These are phyloP conservation scores for Entrophospora sp. DNA, from an alignment of 192 early-diverging fungal genomes.

Conservation along the genomic window DNA sequence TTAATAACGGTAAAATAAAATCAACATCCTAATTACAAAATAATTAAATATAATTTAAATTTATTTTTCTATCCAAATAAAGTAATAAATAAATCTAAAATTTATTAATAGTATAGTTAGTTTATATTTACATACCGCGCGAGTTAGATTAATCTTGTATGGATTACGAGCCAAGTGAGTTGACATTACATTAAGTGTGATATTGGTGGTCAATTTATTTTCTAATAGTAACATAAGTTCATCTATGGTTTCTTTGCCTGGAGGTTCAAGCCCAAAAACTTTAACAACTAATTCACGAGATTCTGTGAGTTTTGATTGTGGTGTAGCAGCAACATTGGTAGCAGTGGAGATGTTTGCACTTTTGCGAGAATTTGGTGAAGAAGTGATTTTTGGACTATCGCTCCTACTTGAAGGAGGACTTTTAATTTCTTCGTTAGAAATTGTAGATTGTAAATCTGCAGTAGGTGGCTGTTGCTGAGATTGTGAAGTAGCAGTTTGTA, in stretches of 20 bases:
- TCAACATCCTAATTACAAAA: conserved; percentile 54
- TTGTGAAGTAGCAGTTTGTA: not conserved
- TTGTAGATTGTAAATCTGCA: too few species aligned
- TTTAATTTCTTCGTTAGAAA: conserved; percentile 20
- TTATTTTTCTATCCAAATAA: not conserved
- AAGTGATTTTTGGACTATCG: conserved; percentile 31
- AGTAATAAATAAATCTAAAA: not conserved
- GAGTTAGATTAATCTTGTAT: conserved; percentile 46
- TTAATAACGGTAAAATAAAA: conserved; percentile 63
- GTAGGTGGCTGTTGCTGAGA: not conserved
- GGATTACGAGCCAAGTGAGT: conserved; percentile 62
- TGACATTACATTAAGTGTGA: conserved; percentile 52
- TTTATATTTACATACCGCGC: conserved; percentile 41
- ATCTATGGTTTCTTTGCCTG: conserved; percentile 42
- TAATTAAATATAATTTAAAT: not conserved
- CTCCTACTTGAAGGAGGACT: conserved; percentile 25
- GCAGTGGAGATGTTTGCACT: too few species aligned
- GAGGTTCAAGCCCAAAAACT: conserved; percentile 61
- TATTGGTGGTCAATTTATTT: conserved; percentile 47
- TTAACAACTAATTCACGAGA: conserved; percentile 51
- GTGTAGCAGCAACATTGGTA: too few species aligned
- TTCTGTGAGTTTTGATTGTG: conserved; percentile 26
- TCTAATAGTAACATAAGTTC: conserved; percentile 61
- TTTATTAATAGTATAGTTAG: too few species aligned
- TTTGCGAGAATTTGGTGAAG: conserved; percentile 33